These are phyloP conservation scores for Globisporangium cylindrosporum DNA, from an alignment of 352 stramenopile genomes.

Conservation along the genomic window DNA sequence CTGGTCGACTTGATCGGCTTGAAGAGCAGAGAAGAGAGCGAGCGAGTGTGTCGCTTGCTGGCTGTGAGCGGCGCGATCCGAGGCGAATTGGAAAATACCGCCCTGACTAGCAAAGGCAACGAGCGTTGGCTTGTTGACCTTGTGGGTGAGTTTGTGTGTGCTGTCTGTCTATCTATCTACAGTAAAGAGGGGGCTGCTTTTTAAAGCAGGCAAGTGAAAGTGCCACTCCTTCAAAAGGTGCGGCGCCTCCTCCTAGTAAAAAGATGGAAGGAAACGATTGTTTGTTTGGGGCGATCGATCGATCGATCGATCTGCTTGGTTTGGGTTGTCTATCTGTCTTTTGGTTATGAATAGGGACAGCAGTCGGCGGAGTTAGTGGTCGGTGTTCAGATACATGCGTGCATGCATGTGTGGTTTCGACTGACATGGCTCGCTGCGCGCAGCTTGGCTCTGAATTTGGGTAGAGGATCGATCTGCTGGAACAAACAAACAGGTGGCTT, in stretches of 20 bases:
- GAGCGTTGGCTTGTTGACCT: not conserved
- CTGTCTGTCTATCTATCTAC: not conserved
- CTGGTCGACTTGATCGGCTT: not conserved
- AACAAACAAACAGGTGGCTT: not conserved
- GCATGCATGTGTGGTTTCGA: slow-evolving; percentile 1
- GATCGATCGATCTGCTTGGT: no score
- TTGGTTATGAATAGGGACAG: no score
- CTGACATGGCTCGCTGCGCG: slow-evolving; percentile 1
- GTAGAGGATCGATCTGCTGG: not conserved
- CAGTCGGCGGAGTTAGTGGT: no score
- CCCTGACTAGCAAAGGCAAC: not conserved
- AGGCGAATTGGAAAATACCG: slow-evolving; percentile 11
- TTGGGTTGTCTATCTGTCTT: no score
- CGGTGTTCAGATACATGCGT: not conserved
- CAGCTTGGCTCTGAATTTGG: not conserved
- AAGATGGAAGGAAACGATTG: slow-evolving; percentile 2
- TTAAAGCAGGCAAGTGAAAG: not conserved
- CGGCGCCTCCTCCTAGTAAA: not conserved
- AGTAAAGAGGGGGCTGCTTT: not conserved
- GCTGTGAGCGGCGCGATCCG: not conserved
- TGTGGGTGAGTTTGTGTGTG: not conserved
- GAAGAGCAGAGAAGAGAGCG: not conserved
- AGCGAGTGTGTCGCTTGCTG: not conserved
- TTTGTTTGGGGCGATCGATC: not conserved
- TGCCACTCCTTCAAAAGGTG: not conserved